Evolutionary conservation across 2,329 filamentous ascomycete species (phyloP), one percentile per base, ranked within the genome.

Genomic region (Pseudopyrenochaeta lycopersici): DNA sequence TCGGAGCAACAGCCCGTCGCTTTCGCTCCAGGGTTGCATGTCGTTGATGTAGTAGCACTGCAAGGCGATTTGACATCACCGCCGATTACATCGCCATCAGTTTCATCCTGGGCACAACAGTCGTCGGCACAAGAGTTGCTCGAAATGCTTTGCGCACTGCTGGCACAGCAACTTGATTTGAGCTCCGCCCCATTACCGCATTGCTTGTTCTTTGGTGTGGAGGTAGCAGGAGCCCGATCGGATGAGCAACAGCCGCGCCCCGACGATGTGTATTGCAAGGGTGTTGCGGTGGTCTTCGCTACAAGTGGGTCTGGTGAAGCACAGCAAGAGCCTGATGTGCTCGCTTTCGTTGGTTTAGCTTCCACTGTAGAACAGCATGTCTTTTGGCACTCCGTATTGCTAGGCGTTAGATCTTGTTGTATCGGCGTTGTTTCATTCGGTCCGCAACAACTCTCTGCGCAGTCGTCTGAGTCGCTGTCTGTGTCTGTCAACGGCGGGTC

Each of bases 121-220:
- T 35, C 30, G 12, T 11, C 18, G 6, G 38, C 21, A 42, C 55
- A 54, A 10, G 52, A 46, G 17, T 32, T 18, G 2, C 21, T 18
- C 20, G 49, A 51, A 32, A 43, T 5, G 41, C 14, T 41, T 6
- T 21, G 15, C 27, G 40, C 14, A 12, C 35, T 15, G 40, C 39
- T 21, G 23, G 29, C 21, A 29, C 58, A 60, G 35, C 58, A 61
- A 20, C 46, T 31, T 41, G 49, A 45, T 32, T 55, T 33, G 2
- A 51, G 41, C 6, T 46, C 33, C 2, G 47, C 47, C 14, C 53
- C 32, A 35, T 5, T 5, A 35, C 23, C 23, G 23, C 4, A 27
- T 27, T 27, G 23, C 9, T 5, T 27, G 4, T 4, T 27, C 9
- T 5, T 27, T 27, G 23, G 23, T 27, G 4, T 9, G 4, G 23